Conservation (phyloP, 2,329 filamentous ascomycete genomes). For the Zymoseptoria tritici region DNA sequence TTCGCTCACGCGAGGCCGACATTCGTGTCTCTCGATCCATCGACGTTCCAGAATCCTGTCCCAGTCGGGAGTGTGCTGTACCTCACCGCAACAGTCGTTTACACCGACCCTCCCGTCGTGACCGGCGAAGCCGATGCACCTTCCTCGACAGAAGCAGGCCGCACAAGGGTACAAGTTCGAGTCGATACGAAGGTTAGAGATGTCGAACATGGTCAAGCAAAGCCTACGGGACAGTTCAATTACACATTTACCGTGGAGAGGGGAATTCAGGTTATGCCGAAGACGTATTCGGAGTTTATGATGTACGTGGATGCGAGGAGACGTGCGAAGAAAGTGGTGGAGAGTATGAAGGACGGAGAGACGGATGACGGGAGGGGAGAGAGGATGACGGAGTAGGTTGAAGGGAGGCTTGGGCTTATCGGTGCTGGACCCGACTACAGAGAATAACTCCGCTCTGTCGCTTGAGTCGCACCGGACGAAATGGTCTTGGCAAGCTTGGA, state of each 20-base stretch:
- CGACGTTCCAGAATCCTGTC: slow-evolving; percentile 67
- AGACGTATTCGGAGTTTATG: slow-evolving; percentile 58
- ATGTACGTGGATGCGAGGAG: slow-evolving; percentile 56
- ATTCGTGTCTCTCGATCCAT: slow-evolving; percentile 66
- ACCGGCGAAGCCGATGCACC: slow-evolving; percentile 30
- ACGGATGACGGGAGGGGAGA: slow-evolving; percentile 23
- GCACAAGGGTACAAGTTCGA: slow-evolving; percentile 60
- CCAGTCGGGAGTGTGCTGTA: slow-evolving; percentile 69
- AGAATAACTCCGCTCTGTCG: too few species aligned
- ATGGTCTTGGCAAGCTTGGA: too few species aligned
- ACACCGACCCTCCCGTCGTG: slow-evolving; percentile 56
- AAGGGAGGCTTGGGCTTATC: background rate
- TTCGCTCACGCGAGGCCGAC: slow-evolving; percentile 63
- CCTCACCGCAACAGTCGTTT: slow-evolving; percentile 63
- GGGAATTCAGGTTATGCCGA: slow-evolving; percentile 59
- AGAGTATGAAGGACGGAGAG: slow-evolving; percentile 30
- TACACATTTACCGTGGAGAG: slow-evolving; percentile 64
- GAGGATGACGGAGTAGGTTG: slow-evolving; percentile 24
- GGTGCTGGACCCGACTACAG: too few species aligned
- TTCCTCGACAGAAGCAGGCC: slow-evolving; percentile 22
- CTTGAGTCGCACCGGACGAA: too few species aligned
- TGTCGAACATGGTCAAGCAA: slow-evolving; percentile 61
- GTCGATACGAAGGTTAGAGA: slow-evolving; percentile 66
- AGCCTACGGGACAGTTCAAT: slow-evolving; percentile 66
- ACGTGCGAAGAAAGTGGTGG: slow-evolving; percentile 46